Base-by-base conservation (phyloP, 768 basidiomycete species). In the Tricholomella constricta region DNA sequence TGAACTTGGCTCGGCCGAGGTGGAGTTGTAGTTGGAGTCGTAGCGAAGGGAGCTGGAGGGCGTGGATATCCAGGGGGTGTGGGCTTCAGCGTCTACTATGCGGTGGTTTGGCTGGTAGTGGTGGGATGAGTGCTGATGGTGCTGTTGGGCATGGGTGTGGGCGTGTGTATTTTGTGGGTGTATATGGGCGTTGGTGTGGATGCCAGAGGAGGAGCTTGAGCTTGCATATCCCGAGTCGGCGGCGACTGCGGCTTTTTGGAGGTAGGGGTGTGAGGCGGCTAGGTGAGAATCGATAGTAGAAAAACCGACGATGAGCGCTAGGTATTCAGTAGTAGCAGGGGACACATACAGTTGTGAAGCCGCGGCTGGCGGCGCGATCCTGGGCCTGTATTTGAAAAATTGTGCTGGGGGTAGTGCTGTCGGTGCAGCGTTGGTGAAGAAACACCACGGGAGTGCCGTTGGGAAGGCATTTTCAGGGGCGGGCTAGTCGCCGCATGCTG, bases 191-290 rank as follows among this genome's bases (percentile, higher is more conserved):
- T 23, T 29, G 8, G 25, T 29, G 19, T 23, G 38, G 23, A 31
- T 26, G 29, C 12, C 29, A 3, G 36, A 38, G 58, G 52, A 44
- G 8, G 52, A 54, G 52, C 26, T 48, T 54, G 57, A 54, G 57
- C 14, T 56, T 51, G 52, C 19, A 48, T 37, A 44, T 23, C 9
- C 20, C 45, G 45, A 48, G 19, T 41, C 55, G 48, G 52, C 29
- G 4, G 52, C 38, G 48, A 45, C 27, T 53, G 52, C 38, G 48
- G 48, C 27, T 53, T 59, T 61, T 40, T 46, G 56, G 6, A 48
- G 52, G 52, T 56, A 61, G 11, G 55, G 52, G 4, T 55, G 54
- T n/a, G 60, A 61, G 4, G 54, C 15, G 29, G 55, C 54, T 56
- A 31, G 11, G 10, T 32, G 15, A 25, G 8, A 23, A 37, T 45